Evolutionary conservation across 2,329 filamentous ascomycete species (phyloP).

Genomic region (Cladophialophora carrionii): DNA sequence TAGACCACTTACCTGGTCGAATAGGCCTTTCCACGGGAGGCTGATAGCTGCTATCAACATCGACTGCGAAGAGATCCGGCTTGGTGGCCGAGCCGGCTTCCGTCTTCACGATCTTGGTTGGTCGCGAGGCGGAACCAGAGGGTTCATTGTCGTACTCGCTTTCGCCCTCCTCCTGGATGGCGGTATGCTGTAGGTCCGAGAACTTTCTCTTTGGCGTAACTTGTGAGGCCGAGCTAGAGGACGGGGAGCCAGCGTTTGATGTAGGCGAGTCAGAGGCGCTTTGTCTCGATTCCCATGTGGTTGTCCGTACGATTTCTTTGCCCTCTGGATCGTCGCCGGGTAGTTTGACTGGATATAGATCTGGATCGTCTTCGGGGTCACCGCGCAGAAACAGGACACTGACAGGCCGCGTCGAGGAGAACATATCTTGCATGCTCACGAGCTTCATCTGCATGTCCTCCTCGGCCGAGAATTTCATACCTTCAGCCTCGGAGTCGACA

Average conservation of each 20-base stretch:
- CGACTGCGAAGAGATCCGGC: slow-evolving; percentile 53
- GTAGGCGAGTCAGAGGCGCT: slow-evolving; percentile 43
- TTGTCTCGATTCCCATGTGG: slow-evolving; percentile 43
- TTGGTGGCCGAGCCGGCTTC: slow-evolving; percentile 21
- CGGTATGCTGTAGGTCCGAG: slow-evolving; percentile 35
- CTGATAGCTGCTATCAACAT: slow-evolving; percentile 83
- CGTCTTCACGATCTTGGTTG: slow-evolving; percentile 35
- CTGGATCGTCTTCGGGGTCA: slow-evolving; percentile 52
- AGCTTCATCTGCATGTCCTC: slow-evolving; percentile 53
- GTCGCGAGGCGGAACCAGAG: slow-evolving; percentile 14
- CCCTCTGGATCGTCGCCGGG: slow-evolving; percentile 44
- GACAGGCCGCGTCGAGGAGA: slow-evolving; percentile 49
- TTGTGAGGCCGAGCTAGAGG: slow-evolving; percentile 46
- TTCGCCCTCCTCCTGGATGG: slow-evolving; percentile 35
- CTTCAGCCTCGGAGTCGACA: slow-evolving; percentile 70
- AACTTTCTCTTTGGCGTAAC: slow-evolving; percentile 50
- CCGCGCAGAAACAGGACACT: slow-evolving; percentile 50
- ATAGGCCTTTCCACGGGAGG: slow-evolving; percentile 72
- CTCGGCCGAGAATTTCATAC: slow-evolving; percentile 41
- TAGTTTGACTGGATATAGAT: slow-evolving; percentile 49
- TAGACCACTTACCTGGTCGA: slow-evolving; percentile 62
- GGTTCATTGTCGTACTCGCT: slow-evolving; percentile 29
- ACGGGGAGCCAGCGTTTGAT: slow-evolving; percentile 46
- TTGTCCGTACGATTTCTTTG: slow-evolving; percentile 40
- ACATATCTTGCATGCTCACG: slow-evolving; percentile 52